These are phyloP conservation scores for Jamesozyma piceae DNA, from an alignment of 805 yeast genomes.

Conservation along the genomic window DNA sequence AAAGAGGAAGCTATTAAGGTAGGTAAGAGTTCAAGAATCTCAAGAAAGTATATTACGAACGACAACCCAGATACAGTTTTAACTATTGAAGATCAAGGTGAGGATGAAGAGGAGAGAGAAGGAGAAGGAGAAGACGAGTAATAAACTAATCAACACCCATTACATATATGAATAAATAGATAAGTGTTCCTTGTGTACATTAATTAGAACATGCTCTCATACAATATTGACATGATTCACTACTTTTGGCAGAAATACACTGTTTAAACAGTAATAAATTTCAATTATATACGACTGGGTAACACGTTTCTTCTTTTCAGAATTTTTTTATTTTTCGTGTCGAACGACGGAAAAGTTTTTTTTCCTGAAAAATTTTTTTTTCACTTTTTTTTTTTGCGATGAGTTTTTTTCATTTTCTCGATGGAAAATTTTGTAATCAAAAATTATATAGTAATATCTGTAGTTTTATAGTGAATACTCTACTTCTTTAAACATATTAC, in stretches of 20 bases:
- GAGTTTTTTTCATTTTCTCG: slow-evolving; percentile 5
- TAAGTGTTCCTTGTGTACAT: too few relatives aligned
- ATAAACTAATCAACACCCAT: background rate
- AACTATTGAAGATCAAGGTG: slow-evolving; percentile 55
- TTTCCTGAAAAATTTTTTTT: slow-evolving; percentile 3
- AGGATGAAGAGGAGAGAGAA: slow-evolving; percentile 42
- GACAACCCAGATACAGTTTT: slow-evolving; percentile 45
- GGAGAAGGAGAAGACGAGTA: slow-evolving; percentile 5
- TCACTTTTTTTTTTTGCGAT: slow-evolving; percentile 6
- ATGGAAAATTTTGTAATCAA: background rate
- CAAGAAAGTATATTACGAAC: slow-evolving; percentile 55
- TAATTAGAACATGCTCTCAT: too few relatives aligned
- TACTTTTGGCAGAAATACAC: too few relatives aligned
- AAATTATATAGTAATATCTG: background rate
- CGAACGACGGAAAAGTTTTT: slow-evolving; percentile 2
- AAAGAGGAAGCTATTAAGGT: slow-evolving; percentile 43
- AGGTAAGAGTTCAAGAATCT: slow-evolving; percentile 63
- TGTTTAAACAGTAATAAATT: too few relatives aligned
- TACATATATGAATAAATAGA: too few relatives aligned
- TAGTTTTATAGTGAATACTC: background rate
- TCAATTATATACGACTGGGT: background rate
- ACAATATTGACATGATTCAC: too few relatives aligned
- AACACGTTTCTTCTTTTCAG: background rate
- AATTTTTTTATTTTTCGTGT: background rate
- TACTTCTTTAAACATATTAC: background rate